A percentile compares a stretch with the other conserved stretches of the same genome.
These are phyloP conservation scores for Kockiozyma suomiensis DNA, from an alignment of 805 yeast genomes.

Conservation along the genomic window DNA sequence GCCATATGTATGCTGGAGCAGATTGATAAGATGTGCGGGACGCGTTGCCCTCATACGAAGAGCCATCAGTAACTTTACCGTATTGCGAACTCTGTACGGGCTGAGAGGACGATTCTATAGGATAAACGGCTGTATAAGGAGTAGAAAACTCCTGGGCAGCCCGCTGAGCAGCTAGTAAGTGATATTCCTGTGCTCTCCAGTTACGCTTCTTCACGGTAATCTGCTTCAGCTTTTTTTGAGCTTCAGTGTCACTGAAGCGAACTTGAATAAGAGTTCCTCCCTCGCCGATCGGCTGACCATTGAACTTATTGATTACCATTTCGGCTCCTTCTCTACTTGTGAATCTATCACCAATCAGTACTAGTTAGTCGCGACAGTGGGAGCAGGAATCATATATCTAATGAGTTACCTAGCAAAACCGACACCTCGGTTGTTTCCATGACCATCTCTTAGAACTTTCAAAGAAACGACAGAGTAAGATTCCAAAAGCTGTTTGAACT, in stretches of 20 bases:
- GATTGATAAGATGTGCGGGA: not conserved
- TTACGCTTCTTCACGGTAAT: constrained; percentile 34
- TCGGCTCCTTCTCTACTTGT: constrained; percentile 28
- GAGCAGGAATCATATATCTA: no score
- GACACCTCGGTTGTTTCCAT: constrained; percentile 36
- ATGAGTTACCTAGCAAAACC: constrained; percentile 38
- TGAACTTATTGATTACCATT: constrained; percentile 25
- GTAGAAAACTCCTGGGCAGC: constrained; percentile 24
- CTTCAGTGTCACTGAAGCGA: constrained; percentile 37
- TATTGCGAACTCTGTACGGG: not conserved
- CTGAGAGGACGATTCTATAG: not conserved
- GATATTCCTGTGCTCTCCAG: constrained; percentile 37
- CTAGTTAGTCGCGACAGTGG: not conserved
- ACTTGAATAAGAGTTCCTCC: constrained; percentile 33
- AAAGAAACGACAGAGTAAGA: constrained; percentile 29
- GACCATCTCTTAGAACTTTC: constrained; percentile 33
- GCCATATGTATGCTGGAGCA: not conserved
- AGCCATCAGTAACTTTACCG: not conserved
- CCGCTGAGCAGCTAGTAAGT: constrained; percentile 29
- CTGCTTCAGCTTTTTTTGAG: constrained; percentile 35
- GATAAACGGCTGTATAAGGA: not conserved
- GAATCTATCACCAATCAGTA: constrained; percentile 20
- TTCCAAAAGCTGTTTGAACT: constrained; percentile 29
- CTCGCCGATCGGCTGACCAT: constrained; percentile 33
- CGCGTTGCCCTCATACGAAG: not conserved